A percentile compares a stretch with the other conserved stretches of the same genome.
These are phyloP conservation scores for Cyberlindnera mycetangii DNA, from an alignment of 805 yeast genomes.

Conservation along the genomic window DNA sequence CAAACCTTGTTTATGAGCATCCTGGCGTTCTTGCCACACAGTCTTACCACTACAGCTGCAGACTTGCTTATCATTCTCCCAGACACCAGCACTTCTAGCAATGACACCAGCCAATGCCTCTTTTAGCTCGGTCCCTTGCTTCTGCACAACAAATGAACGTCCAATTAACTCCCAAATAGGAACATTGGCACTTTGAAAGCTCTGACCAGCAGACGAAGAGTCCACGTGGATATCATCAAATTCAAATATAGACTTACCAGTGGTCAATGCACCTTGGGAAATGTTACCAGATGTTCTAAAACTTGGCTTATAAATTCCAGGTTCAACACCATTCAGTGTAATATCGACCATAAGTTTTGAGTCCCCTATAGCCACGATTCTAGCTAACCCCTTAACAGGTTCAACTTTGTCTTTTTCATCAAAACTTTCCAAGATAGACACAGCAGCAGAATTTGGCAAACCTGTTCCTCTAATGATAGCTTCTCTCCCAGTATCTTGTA, in stretches of 20 bases:
- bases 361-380: constrained; percentile 68
- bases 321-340: constrained; percentile 65
- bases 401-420: constrained; percentile 33
- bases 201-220: constrained; percentile 39
- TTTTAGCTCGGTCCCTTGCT: constrained; percentile 22
- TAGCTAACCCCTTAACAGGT: constrained; percentile 83
- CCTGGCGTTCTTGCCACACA: constrained; percentile 90
- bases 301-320: constrained; percentile 67
- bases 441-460: constrained; percentile 83
- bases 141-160: constrained; percentile 43
- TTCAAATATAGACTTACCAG: constrained; percentile 49
- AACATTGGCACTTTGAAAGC: constrained; percentile 43
- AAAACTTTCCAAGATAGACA: constrained; percentile 79
- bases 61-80: constrained; percentile 93
- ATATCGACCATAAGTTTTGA: constrained; percentile 65
- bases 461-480: constrained; percentile 94
- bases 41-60: constrained; percentile 96
- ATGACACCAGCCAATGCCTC: constrained; percentile 74
- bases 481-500: constrained; percentile 77
- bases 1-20: constrained; percentile 63
- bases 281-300: constrained; percentile 74
- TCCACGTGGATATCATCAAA: constrained; percentile 33
- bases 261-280: constrained; percentile 64
- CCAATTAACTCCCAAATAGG: constrained; percentile 66
- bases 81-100: constrained; percentile 94